Base-by-base conservation (phyloP, 148 eudicot genomes). In the Persicaria tinctoria region DNA sequence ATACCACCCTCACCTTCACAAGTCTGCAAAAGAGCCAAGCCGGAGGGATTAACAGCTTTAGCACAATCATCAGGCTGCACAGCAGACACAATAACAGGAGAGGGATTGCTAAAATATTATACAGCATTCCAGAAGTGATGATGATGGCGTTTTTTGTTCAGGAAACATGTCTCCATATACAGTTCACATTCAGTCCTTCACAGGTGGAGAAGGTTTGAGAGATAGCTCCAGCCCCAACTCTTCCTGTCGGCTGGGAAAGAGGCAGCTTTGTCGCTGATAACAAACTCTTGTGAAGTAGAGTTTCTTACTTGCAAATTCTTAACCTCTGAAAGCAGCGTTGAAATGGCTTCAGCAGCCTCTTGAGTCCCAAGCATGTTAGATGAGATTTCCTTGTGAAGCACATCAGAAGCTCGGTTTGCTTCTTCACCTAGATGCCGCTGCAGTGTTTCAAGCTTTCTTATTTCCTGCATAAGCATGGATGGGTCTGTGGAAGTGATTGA, bases 351-450 rank as follows among this genome's bases (percentile, higher is more conserved):
- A 54, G 96, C 86, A 12, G 90, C 84, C 76, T 84, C 97, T 79
- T 88, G 88, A 60, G 87, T 83, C 57, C 99, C 97, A 69, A 90
- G 70, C 79, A 81, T 88, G 79, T 90, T 85, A 80, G 87, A 90
- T 38, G 96, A 75, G 62, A 95, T 87, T 84, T 95, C 97, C 79
- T 87, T 92, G 68, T 90, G 97, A 76, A 96, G 97, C 49, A 96
- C 86, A 53, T 92, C 91, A 13, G 93, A 82, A 79, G 99, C 97
- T 75, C 81, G 89, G 63, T 84, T 92, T 76, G 99, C 99, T 88
- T 96, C 99, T n/a, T 96, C 95, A 62, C 99, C 97, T 8, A 96
- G 90, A 82, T 88, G 99, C 78, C 88, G 84, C 76, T 96, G 99
- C 73, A 84, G 88, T 84, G 87, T 81, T 85, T 92, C 99, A 76